Base-by-base conservation (phyloP, 352 stramenopile species). In the Phytophthora europaea region DNA sequence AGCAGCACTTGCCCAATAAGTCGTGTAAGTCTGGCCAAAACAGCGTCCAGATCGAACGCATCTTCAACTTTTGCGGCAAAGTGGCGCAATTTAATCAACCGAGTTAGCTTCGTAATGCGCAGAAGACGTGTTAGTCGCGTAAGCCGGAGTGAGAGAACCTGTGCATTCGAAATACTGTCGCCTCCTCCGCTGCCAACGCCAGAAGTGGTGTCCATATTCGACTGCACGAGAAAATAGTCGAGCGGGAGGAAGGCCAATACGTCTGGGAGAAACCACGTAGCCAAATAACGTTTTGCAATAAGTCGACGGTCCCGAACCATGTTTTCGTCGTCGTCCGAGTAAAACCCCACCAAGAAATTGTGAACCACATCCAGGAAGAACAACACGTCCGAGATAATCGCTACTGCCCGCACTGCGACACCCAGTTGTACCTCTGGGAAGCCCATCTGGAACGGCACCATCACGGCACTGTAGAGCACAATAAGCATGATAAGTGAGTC, bases 61-160 rank as follows among this genome's bases (percentile, higher is more conserved):
- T 94, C 86, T 51, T 95, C 88, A 7, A 93, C 64, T 65, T 95
- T 92, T 54, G 90, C 82, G 1, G 78, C 85, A 60, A 95, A 93
- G 48, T 91, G 76, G 0, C 79, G 79, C 45, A 95, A 45, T 45
- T 94, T 95, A 48, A 93, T 86, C 18, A 95, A 58, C 5, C 88
- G 80, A 7, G 82, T 81, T 23, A 95, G 75, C 45, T 94, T 95
- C 6, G 87, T 87, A 50, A 95, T 84, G 4, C 87, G 86, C 22
- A 91, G 70, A 7, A 95, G 81, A 6, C 88, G 82, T 22, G 88
- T 61, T 57, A 94, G 80, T 2, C 88, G 76, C 12, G 85, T 71
- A 5, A 95, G 84, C 38, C 92, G 88, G 34, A 95, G 76, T 16
- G 88, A 93, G 2, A 84, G 70, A 23, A 92, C 82, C 5, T 85